Base-by-base conservation (phyloP, 805 yeast species). In the Wickerhamiella bombiphila region DNA sequence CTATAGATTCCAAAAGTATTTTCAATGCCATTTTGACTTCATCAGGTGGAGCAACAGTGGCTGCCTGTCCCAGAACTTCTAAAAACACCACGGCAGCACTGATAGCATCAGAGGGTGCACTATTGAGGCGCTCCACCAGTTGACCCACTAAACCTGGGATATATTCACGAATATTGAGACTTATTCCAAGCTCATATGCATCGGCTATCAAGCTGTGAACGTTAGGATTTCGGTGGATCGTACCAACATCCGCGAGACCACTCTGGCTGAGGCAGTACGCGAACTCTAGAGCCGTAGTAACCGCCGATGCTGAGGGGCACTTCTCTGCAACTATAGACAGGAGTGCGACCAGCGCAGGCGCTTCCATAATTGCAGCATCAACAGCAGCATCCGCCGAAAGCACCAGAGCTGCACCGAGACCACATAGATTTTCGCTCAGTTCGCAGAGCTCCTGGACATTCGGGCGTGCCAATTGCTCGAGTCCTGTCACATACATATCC, bases 21-120 rank as follows among this genome's bases (percentile, higher is more conserved):
- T 48, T 42, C 13, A 45, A n/a, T 5, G 33, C 22, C 20, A 13
- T 17, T 7, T 13, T 6, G 18, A 19, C n/a, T 7, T 16, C n/a
- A 6, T 16, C 5, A 11, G 22, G 5, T 5, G 20, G 5, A 5
- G 18, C 33, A n/a, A 17, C 9, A 20, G 33, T 13, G 18, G 79
- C 68, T 5, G 76, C 63, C 1, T 86, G 79, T 1, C 95, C 73
- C 18, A 82, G 62, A 22, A 88, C 55, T 54, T 88, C 97, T 17
- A 86, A 58, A 0, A 79, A 64, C 1, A 77, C 65, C 48, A 82
- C 93, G 17, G 80, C 60, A 3, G 80, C 66, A 45, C 76, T 76
- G 35, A 79, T 57, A n/a, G 45, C 48, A 4, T 32, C 18, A 17
- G 40, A 36, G 14, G 47, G 41, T 15, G 45, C 34, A 34, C 38